Conservation (phyloP, 306 rosid genomes). For the Begonia masoniana region DNA sequence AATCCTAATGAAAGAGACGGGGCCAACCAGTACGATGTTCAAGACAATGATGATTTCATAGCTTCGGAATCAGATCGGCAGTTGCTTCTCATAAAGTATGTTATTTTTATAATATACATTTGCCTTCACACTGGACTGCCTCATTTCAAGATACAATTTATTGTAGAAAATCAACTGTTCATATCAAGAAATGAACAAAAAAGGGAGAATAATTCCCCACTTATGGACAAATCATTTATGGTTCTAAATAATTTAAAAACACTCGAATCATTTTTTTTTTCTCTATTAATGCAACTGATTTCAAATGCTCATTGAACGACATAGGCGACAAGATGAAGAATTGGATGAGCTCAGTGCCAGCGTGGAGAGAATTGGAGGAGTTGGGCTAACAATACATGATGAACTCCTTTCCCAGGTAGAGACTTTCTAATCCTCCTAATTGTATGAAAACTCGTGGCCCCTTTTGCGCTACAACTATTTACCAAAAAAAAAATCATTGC, state of each 20-base stretch:
- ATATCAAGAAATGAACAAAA: too few species aligned
- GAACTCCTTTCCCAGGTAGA: conserved; percentile 84
- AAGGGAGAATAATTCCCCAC: too few species aligned
- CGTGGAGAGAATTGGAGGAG: conserved; percentile 91
- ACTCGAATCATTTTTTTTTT: neutral
- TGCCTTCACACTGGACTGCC: too few species aligned
- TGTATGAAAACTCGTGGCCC: too few species aligned
- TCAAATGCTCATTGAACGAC: neutral
- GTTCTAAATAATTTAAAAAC: too few species aligned
- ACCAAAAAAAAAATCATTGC: conserved; percentile 7
- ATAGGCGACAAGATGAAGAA: conserved; percentile 88
- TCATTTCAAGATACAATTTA: too few species aligned
- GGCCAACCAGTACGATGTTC: conserved; percentile 38
- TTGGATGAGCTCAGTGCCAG: conserved; percentile 90
- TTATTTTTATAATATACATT: too few species aligned
- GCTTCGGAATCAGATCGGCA: conserved; percentile 90
- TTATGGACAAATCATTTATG: too few species aligned
- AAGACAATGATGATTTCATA: conserved; percentile 60
- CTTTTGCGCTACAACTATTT: too few species aligned
- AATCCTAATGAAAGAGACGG: conserved; percentile 39
- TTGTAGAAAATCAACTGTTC: too few species aligned
- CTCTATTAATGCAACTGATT: neutral
- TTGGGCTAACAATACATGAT: conserved; percentile 93
- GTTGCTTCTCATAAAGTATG: conserved; percentile 63
- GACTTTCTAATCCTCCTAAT: conserved; percentile 2